Conservation (phyloP, 1,284 basidiomycete species). For the Lignosus rhinocerotis region DNA sequence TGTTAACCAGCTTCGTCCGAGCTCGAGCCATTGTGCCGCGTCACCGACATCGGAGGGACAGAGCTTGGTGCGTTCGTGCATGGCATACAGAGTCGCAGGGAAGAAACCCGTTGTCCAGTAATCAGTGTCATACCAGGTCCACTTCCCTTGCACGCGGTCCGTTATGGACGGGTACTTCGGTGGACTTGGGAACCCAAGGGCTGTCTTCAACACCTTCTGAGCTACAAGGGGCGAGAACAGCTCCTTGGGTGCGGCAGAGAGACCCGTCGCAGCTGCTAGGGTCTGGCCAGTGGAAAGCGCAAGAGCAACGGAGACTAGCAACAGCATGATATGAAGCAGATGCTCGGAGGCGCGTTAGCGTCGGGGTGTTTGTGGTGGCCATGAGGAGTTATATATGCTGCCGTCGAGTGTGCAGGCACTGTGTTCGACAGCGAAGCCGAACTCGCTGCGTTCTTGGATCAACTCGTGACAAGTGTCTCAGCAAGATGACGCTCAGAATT, state of each 20-base stretch:
- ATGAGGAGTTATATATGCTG: background rate
- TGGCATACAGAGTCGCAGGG: slow-evolving; percentile 57
- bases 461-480: slow-evolving; percentile 7
- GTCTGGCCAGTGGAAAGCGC: slow-evolving; percentile 4
- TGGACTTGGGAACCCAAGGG: slow-evolving; percentile 41
- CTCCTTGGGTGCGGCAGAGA: slow-evolving; percentile 32
- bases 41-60: slow-evolving; percentile 42
- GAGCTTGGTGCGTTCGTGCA: slow-evolving; percentile 50
- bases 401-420: background rate
- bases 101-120: slow-evolving; percentile 75
- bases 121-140: slow-evolving; percentile 53
- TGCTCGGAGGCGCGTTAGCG: background rate
- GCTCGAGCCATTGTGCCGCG: slow-evolving; percentile 44
- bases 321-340: slow-evolving; percentile 9
- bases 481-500: background rate
- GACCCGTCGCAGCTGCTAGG: slow-evolving; percentile 8
- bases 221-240: slow-evolving; percentile 59
- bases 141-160: slow-evolving; percentile 43
- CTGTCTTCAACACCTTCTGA: slow-evolving; percentile 55
- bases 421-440: background rate
- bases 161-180: slow-evolving; percentile 63
- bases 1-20: slow-evolving; percentile 50
- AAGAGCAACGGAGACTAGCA: slow-evolving; percentile 9
- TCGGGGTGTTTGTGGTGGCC: background rate
- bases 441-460: background rate